Conservation (phyloP, 2,329 filamentous ascomycete genomes). For the Talaromyces marneffei region DNA sequence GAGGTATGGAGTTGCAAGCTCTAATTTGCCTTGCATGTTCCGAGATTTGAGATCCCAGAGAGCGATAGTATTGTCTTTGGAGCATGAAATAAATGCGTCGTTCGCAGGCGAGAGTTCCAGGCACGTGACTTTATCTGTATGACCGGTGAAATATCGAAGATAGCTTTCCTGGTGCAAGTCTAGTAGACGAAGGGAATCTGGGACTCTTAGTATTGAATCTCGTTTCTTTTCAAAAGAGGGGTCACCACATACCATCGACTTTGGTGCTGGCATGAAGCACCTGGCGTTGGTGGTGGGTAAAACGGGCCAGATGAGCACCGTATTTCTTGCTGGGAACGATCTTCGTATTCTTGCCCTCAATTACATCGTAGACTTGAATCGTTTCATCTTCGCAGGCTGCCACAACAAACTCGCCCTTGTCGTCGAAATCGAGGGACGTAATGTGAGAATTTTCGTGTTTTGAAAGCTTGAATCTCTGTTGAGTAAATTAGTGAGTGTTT, state of each 20-base stretch:
- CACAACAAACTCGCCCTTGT: constrained; percentile 86
- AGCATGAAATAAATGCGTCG: constrained; percentile 89
- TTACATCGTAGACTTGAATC: constrained; percentile 90
- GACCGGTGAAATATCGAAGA: constrained; percentile 91
- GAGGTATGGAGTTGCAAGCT: constrained; percentile 74
- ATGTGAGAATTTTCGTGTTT: constrained; percentile 50
- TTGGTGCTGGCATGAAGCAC: constrained; percentile 96
- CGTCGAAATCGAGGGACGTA: constrained; percentile 92
- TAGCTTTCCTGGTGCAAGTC: constrained; percentile 90
- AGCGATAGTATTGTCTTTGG: constrained; percentile 82
- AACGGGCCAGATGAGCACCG: constrained; percentile 86
- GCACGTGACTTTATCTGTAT: constrained; percentile 76
- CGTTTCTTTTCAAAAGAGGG: background rate
- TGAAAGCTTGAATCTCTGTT: constrained; percentile 13
- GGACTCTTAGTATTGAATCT: background rate
- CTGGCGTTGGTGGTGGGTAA: constrained; percentile 84
- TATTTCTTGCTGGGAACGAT: constrained; percentile 93
- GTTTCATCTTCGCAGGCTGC: constrained; percentile 90
- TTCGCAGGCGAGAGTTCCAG: constrained; percentile 77
- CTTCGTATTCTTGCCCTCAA: constrained; percentile 84
- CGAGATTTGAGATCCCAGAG: constrained; percentile 84
- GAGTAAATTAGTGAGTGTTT: constrained; percentile 2
- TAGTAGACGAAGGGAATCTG: constrained; percentile 74
- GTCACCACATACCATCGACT: constrained; percentile 60
- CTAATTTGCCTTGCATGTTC: constrained; percentile 71